Evolutionary conservation across 768 basidiomycete species (phyloP).

Genomic region (Mycena capillaripes): DNA sequence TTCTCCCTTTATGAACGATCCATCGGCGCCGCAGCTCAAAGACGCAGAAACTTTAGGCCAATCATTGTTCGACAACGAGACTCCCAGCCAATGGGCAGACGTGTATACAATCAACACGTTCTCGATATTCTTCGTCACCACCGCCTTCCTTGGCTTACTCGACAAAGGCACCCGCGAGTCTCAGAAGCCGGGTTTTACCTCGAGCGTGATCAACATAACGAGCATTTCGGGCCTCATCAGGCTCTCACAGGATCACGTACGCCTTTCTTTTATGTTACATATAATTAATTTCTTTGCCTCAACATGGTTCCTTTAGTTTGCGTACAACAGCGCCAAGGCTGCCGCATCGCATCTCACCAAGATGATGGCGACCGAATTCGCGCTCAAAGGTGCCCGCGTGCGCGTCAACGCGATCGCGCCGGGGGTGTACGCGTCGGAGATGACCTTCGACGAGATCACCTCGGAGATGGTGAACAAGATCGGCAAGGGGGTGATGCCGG

Average conservation of each 20-base stretch:
- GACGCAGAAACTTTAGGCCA: conserved; percentile 75
- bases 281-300: background rate
- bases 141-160: conserved; percentile 82
- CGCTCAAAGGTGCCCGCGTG: conserved; percentile 74
- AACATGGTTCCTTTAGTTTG: conserved; percentile 63
- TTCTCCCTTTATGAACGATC: conserved; percentile 70
- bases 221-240: conserved; percentile 82
- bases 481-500: conserved; percentile 69
- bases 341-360: conserved; percentile 83
- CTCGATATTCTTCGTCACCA: conserved; percentile 83
- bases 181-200: conserved; percentile 61
- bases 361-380: conserved; percentile 83
- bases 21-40: conserved; percentile 69
- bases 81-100: conserved; percentile 72
- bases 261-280: conserved; percentile 39
- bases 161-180: conserved; percentile 77
- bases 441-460: conserved; percentile 70
- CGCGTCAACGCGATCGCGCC: conserved; percentile 84
- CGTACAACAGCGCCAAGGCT: conserved; percentile 86
- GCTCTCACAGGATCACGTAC: conserved; percentile 83
- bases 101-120: conserved; percentile 79
- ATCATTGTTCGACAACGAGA: conserved; percentile 79
- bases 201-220: conserved; percentile 82
- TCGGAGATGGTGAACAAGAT: conserved; percentile 65
- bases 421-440: conserved; percentile 82